Conservation (phyloP, 805 yeast species). For the Zygoascus ofunaensis region DNA sequence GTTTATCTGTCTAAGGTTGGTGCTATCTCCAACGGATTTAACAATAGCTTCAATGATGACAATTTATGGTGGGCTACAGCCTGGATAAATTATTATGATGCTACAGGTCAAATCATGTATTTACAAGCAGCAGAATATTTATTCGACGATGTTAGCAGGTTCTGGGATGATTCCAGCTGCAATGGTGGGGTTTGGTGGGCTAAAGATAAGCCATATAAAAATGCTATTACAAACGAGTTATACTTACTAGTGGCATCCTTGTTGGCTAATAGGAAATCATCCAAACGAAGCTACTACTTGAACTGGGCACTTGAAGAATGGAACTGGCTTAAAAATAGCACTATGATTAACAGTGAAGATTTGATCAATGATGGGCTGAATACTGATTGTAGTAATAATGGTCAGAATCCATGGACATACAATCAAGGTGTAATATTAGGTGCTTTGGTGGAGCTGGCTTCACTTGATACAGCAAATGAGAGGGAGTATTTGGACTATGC, state of each 20-base stretch:
- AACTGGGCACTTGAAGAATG: conserved; percentile 11
- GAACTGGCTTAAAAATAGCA: conserved; percentile 8
- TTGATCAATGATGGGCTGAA: conserved; percentile 12
- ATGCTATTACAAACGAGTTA: conserved; percentile 14
- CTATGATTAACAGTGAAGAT: conserved; percentile 5
- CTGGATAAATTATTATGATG: conserved; percentile 13
- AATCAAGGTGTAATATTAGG: conserved; percentile 15
- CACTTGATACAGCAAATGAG: conserved; percentile 1
- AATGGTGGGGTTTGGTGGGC: conserved; percentile 15
- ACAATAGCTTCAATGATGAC: conserved; percentile 12
- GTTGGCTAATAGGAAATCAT: conserved; percentile 10
- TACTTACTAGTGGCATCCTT: conserved; percentile 9
- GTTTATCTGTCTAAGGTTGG: background rate
- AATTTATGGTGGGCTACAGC: conserved; percentile 16
- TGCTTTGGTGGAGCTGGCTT: conserved; percentile 10
- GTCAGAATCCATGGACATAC: conserved; percentile 9
- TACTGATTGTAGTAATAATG: conserved; percentile 3
- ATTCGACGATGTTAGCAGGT: conserved; percentile 6
- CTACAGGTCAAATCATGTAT: conserved; percentile 5
- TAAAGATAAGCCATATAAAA: conserved; percentile 7
- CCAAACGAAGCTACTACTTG: conserved; percentile 4
- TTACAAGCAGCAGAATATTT: conserved; percentile 7
- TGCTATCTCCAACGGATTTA: conserved; percentile 8
- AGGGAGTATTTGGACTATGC: conserved; percentile 5
- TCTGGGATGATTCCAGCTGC: conserved; percentile 9